phyloP scores from a whole-genome alignment of 352 stramenopile genomes.

The Pythium sukuiense region DNA sequence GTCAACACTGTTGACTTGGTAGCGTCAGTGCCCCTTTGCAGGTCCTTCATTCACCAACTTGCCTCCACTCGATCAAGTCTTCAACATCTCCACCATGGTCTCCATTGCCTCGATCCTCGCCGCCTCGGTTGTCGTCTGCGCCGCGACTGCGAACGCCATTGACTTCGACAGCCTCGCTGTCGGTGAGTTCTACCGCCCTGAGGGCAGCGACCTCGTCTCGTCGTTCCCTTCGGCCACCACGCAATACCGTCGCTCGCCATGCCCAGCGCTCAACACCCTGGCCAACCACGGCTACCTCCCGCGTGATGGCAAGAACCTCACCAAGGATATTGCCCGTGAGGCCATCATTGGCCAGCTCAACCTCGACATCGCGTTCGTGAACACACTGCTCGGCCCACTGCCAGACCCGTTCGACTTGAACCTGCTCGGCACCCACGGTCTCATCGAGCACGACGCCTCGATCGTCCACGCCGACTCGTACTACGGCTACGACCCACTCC shows the following conservation, averaged over 20 bases:
- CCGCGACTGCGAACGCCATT: neutral
- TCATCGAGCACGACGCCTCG: constrained; percentile 39
- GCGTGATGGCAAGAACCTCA: constrained; percentile 47
- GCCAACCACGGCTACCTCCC: constrained; percentile 59
- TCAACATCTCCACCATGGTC: constrained; percentile 6
- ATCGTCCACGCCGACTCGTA: constrained; percentile 37
- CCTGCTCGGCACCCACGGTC: constrained; percentile 35
- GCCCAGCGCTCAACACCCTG: constrained; percentile 50
- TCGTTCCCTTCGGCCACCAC: constrained; percentile 25
- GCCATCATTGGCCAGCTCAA: constrained; percentile 46
- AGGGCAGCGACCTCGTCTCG: constrained; percentile 23
- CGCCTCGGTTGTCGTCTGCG: neutral
- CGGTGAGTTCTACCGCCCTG: constrained; percentile 38
- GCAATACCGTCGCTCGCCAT: constrained; percentile 42
- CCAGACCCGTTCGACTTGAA: constrained; percentile 43
- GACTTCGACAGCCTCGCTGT: neutral
- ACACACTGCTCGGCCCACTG: constrained; percentile 18
- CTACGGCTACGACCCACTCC: constrained; percentile 34
- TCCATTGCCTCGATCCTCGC: constrained; percentile 6
- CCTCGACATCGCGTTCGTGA: constrained; percentile 34
- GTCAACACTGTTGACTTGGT: too few species aligned
- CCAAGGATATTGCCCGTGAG: constrained; percentile 26
- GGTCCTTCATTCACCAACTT: constrained; percentile 2
- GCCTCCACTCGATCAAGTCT: constrained; percentile 4
- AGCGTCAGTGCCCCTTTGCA: neutral